Percentiles rank a stretch among this genome's conserved stretches.
phyloP scores from a whole-genome alignment of 1,284 basidiomycete genomes.

The Cystobasidiaceae sp. region DNA sequence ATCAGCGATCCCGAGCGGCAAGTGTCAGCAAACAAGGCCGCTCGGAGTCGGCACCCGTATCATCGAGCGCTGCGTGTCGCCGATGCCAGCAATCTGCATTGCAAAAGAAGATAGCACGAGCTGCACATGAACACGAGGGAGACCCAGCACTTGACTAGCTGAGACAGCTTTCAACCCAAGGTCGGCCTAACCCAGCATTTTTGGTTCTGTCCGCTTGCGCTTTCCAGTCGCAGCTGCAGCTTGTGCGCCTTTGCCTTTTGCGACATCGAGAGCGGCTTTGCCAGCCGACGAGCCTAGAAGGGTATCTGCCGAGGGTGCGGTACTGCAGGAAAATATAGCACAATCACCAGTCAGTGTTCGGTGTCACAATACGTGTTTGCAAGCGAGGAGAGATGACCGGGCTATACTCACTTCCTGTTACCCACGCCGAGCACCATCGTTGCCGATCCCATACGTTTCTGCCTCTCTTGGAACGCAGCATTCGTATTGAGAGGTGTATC shows the following conservation, averaged over 20 bases:
- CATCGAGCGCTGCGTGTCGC: too few species aligned
- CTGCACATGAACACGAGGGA: too few species aligned
- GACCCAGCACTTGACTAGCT: too few species aligned
- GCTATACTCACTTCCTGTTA: constrained; percentile 71
- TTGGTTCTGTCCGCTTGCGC: constrained; percentile 25
- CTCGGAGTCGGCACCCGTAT: too few species aligned
- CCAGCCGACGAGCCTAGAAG: constrained; percentile 24
- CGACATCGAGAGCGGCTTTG: constrained; percentile 6
- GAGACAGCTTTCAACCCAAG: too few species aligned
- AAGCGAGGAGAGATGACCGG: background rate
- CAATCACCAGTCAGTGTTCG: background rate
- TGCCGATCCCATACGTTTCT: constrained; percentile 85
- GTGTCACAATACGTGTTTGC: background rate
- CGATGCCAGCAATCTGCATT: too few species aligned
- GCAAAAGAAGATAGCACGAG: too few species aligned
- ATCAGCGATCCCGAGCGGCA: too few species aligned
- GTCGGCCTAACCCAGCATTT: constrained; percentile 23
- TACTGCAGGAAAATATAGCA: background rate
- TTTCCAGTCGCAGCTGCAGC: constrained; percentile 11
- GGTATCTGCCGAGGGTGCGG: constrained; percentile 26
- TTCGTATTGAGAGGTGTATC: constrained; percentile 92
- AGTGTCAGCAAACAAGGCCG: too few species aligned
- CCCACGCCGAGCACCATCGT: constrained; percentile 90
- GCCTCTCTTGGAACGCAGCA: constrained; percentile 78
- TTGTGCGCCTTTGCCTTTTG: constrained; percentile 1